Percentiles rank a stretch among this genome's conserved stretches.
phyloP scores from a whole-genome alignment of 1,284 basidiomycete species.

The Cryptococcus deneoformans region DNA sequence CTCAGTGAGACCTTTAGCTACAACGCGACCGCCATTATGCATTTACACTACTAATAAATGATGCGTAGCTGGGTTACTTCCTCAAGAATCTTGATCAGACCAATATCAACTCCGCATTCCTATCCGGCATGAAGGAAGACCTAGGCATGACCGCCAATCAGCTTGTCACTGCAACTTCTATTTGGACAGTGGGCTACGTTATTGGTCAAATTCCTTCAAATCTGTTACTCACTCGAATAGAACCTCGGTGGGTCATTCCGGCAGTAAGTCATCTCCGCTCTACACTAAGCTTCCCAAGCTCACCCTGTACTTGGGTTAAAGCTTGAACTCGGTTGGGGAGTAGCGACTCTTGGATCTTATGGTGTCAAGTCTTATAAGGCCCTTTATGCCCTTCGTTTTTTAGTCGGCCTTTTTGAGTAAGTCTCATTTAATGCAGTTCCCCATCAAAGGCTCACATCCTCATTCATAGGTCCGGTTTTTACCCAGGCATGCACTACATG shows the following conservation, averaged over 20 bases:
- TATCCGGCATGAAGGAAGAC: constrained; percentile 68
- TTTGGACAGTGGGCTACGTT: constrained; percentile 42
- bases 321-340: constrained; percentile 42
- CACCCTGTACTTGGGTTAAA: neutral
- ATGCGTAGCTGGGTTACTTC: constrained; percentile 36
- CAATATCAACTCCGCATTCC: constrained; percentile 36
- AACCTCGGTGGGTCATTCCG: constrained; percentile 35
- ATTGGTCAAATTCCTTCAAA: constrained; percentile 42
- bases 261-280: constrained; percentile 8
- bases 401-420: constrained; percentile 36
- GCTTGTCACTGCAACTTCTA: constrained; percentile 30
- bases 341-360: constrained; percentile 36
- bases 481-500: constrained; percentile 37
- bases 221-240: constrained; percentile 37
- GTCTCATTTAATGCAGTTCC: neutral
- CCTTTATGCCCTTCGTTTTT: constrained; percentile 33
- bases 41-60: neutral
- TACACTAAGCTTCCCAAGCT: no score
- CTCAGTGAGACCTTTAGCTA: constrained; percentile 17
- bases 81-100: constrained; percentile 37
- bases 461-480: constrained; percentile 31
- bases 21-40: neutral
- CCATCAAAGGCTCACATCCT: neutral
- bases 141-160: constrained; percentile 32
- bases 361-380: constrained; percentile 22